Base-by-base conservation (phyloP, 192 early-diverging fungal species). In the Backusella psychrophila region DNA sequence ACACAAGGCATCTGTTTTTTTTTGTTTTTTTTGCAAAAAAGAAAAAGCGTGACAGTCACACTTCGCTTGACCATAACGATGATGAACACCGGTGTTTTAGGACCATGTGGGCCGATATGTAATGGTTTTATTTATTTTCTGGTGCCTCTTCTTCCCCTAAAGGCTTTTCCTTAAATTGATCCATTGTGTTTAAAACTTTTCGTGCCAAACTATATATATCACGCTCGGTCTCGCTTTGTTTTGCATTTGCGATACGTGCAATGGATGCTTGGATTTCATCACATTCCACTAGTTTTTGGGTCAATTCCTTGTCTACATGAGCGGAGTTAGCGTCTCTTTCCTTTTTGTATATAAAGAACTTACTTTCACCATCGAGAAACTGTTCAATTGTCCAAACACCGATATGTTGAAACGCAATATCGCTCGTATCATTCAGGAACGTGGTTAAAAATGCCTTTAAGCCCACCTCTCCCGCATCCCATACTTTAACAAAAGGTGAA, bases 321-420 rank as follows among this genome's bases (percentile, higher is more conserved):
- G 39, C 3, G 1, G 6, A 5, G 19, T 49, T 49, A 49, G 19
- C 6, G 0, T 49, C 6, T 19, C 29, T 49, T 33, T 33, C 3
- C 17, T 6, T 19, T 49, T 49, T n/a, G n/a, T 49, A 9, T n/a
- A 49, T n/a, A 49, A 49, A 7, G 1, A 9, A 6, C 35, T 65
- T 80, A 84, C 83, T 82, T 41, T 49, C 71, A 26, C 86, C 88
- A 74, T 93, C 91, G 68, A 94, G 77, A 77, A 94, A 89, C 85
- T 94, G 91, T 14, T 91, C 86, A 78, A 96, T 90, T 29, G 94
- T 96, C 94, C 93, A 96, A 46, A 95, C 86, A 2, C 90, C 94
- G 74, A 96, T 90, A 31, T 95, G 94, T 73, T 91, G 92, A 76
- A 96, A 91, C 71, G 89, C 86, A 72, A 89, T 86, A 74, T 92